These are phyloP conservation scores for Stagonosporopsis chrysanthemi DNA, from an alignment of 2,329 filamentous ascomycete genomes.

Conservation along the genomic window DNA sequence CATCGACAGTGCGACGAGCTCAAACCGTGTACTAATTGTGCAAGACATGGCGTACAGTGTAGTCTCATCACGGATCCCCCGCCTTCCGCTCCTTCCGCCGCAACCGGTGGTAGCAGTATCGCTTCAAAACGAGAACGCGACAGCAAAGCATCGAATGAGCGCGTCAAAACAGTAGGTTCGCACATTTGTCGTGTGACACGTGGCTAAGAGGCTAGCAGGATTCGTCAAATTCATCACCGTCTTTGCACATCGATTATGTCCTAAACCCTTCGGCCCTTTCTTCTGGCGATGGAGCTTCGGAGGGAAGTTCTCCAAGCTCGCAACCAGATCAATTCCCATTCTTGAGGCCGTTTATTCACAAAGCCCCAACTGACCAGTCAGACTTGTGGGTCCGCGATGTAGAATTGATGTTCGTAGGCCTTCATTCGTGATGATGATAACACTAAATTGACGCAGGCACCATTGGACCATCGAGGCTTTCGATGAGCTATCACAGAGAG, in stretches of 20 bases:
- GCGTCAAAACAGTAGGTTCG: slow-evolving; percentile 27
- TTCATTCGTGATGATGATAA: neutral
- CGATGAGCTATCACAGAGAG: slow-evolving; percentile 31
- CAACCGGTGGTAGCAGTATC: slow-evolving; percentile 21
- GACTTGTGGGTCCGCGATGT: slow-evolving; percentile 45
- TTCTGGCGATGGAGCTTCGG: slow-evolving; percentile 24
- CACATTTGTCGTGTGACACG: neutral
- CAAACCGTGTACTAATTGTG: slow-evolving; percentile 49
- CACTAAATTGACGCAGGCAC: slow-evolving; percentile 29
- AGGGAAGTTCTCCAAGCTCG: slow-evolving; percentile 37
- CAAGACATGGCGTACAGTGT: slow-evolving; percentile 48
- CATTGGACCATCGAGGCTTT: slow-evolving; percentile 44
- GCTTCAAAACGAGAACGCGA: slow-evolving; percentile 22
- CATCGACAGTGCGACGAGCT: slow-evolving; percentile 48
- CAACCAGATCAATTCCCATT: slow-evolving; percentile 43
- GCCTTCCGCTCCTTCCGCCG: slow-evolving; percentile 20
- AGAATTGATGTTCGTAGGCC: slow-evolving; percentile 42
- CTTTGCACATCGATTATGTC: slow-evolving; percentile 33
- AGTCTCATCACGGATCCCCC: slow-evolving; percentile 42
- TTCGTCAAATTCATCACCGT: slow-evolving; percentile 25
- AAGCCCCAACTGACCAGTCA: slow-evolving; percentile 26
- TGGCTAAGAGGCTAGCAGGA: slow-evolving; percentile 19
- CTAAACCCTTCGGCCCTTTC: slow-evolving; percentile 26
- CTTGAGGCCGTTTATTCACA: slow-evolving; percentile 41
- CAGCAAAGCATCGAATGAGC: slow-evolving; percentile 22